Evolutionary conservation across 148 eudicot species (phyloP), one percentile per base, ranked within the genome.

Genomic region (Cornus controversa): DNA sequence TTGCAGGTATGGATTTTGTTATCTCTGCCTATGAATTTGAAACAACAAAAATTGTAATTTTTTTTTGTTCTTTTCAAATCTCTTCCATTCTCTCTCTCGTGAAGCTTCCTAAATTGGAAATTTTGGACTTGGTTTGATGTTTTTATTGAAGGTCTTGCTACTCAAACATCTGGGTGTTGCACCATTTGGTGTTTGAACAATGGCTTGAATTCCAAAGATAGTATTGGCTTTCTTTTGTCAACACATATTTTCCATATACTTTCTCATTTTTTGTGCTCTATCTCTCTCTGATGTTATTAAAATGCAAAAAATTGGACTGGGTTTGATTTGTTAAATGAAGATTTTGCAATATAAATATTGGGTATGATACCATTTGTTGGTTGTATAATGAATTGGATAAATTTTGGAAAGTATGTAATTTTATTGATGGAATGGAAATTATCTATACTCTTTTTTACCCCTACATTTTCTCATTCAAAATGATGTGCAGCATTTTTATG

Each of bases 1-100:
- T 72, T 34, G 77, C 81, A 72, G 77, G 81, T 79, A 71, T 25
- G 5, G 8, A 37, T 71, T 10, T 24, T 0, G 45, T 45, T 2
- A 36, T 10, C 11, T 36, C 29, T 29, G 58, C 16, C 45, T 24
- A 57, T 37, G 25, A 25, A 64, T 31, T 54, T 64, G 58, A 40
- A 58, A 23, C 18, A 18, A 22, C 23, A 28, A 74, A 74, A 8
- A 74, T 37, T 74, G 2, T 9, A 5, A 7, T 75, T 34, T 15
- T 28, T 42, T 36, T 65, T 65, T 42, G 26, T 28, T n/a, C 58
- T 42, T 10, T 22, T 18, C 24, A 50, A 11, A 11, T 50, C 11
- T 10, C 50, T 42, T 42, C 50, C 50, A 27, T 71, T 45, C 14
- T 72, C 18, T 28, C 5, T 64, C 29, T 5, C 2, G 15, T 3